Conservation (phyloP, 2,329 filamentous ascomycete genomes). For the Botrytis medusae region DNA sequence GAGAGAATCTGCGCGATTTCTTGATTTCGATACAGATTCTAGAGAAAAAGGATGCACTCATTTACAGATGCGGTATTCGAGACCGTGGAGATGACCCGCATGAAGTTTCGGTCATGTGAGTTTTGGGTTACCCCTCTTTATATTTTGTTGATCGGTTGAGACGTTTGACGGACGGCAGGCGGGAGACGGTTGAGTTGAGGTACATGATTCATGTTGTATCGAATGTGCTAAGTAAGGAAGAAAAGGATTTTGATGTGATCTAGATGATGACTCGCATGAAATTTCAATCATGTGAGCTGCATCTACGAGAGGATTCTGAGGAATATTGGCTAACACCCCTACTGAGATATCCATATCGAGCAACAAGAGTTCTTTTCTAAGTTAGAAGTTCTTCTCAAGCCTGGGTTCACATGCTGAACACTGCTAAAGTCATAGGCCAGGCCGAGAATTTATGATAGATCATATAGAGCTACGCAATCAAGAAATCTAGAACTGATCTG, state of each 20-base stretch:
- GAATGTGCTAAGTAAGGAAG: neutral
- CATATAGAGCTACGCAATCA: neutral
- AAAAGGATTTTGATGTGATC: neutral
- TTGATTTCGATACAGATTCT: neutral
- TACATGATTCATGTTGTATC: neutral
- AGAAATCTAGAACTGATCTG: neutral
- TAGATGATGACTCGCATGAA: neutral
- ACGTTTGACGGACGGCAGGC: neutral
- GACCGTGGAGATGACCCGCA: neutral
- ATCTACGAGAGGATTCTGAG: neutral
- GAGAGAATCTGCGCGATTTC: neutral
- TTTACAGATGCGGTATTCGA: neutral
- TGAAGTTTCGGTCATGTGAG: conserved; percentile 12
- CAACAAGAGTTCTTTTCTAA: neutral
- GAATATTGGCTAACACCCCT: neutral
- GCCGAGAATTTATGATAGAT: neutral
- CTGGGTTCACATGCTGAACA: neutral
- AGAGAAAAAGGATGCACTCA: neutral
- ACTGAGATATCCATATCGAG: neutral
- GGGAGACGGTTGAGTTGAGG: neutral
- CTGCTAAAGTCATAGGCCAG: neutral
- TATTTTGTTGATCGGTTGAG: neutral
- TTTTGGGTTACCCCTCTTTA: neutral
- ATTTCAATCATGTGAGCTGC: neutral
- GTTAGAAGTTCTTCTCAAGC: too few species aligned